phyloP scores from a whole-genome alignment of 805 yeast genomes.

The Clavispora santaluciae region DNA sequence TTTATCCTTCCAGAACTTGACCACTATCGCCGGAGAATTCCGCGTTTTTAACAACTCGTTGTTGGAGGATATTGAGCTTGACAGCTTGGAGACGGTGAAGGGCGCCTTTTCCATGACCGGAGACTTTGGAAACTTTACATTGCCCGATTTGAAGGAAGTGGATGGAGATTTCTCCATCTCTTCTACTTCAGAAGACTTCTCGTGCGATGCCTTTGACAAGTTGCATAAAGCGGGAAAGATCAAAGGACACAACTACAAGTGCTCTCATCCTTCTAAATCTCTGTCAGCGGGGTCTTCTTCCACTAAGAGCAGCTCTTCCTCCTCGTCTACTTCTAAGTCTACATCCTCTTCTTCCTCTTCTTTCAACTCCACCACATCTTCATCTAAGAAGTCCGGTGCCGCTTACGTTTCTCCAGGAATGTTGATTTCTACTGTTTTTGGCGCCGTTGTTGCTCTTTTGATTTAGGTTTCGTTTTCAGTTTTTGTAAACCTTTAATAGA shows the following conservation, averaged over 20 bases:
- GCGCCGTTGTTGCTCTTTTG: slow-evolving; percentile 25
- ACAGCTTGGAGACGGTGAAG: slow-evolving; percentile 26
- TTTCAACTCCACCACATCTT: no score
- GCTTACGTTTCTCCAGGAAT: slow-evolving; percentile 14
- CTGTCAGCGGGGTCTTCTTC: slow-evolving; percentile 14
- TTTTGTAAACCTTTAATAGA: background rate
- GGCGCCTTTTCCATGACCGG: slow-evolving; percentile 40
- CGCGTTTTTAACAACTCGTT: slow-evolving; percentile 37
- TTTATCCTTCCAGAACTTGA: slow-evolving; percentile 24
- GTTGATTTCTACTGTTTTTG: slow-evolving; percentile 21
- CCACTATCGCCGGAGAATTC: slow-evolving; percentile 38
- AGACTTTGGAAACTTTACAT: slow-evolving; percentile 34
- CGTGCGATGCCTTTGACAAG: slow-evolving; percentile 31
- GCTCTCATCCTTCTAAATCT: slow-evolving; percentile 30
- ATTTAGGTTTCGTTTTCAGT: slow-evolving; percentile 13
- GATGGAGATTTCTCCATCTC: slow-evolving; percentile 38
- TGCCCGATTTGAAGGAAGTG: slow-evolving; percentile 32
- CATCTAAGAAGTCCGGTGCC: slow-evolving; percentile 20
- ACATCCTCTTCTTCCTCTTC: slow-evolving; percentile 10
- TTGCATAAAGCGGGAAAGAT: slow-evolving; percentile 29
- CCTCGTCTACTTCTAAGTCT: slow-evolving; percentile 18
- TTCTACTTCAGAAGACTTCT: slow-evolving; percentile 34
- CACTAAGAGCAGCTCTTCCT: slow-evolving; percentile 12
- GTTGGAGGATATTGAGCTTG: slow-evolving; percentile 28
- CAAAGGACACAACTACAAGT: slow-evolving; percentile 42